Conservation (phyloP, 2,329 filamentous ascomycete genomes). For the Penicillium freii region DNA sequence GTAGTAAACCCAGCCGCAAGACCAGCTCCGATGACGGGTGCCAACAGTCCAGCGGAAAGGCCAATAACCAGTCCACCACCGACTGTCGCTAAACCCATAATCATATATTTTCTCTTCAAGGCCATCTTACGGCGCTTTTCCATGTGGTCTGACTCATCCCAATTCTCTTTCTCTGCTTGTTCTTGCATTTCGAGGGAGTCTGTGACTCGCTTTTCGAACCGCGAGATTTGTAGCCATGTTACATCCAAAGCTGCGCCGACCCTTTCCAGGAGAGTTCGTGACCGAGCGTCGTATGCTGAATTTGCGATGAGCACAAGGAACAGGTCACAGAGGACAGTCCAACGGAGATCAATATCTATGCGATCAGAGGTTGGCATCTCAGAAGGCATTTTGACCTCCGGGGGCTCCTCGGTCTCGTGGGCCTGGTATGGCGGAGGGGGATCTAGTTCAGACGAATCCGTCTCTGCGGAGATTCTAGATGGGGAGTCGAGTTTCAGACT, state of each 20-base stretch:
- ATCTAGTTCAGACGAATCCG: constrained; percentile 48
- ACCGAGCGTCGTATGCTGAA: constrained; percentile 86
- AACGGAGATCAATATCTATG: constrained; percentile 92
- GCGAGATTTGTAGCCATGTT: constrained; percentile 87
- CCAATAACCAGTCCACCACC: constrained; percentile 94
- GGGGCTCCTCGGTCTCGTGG: constrained; percentile 67
- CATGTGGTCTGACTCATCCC: constrained; percentile 96
- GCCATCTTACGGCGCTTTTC: constrained; percentile 78
- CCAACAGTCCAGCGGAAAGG: constrained; percentile 84
- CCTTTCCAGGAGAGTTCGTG: constrained; percentile 75
- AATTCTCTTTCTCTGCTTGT: constrained; percentile 88
- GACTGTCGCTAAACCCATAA: constrained; percentile 96
- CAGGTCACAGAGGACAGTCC: constrained; percentile 94
- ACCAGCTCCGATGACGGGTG: constrained; percentile 90
- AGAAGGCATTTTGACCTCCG: constrained; percentile 76
- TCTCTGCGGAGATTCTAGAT: constrained; percentile 35
- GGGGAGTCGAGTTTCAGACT: constrained; percentile 24
- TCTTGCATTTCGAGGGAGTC: constrained; percentile 98
- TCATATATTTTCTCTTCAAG: constrained; percentile 78
- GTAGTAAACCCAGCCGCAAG: constrained; percentile 93
- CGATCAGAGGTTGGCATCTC: constrained; percentile 77
- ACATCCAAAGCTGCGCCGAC: constrained; percentile 80
- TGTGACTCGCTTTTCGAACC: constrained; percentile 95
- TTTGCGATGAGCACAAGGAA: constrained; percentile 97
- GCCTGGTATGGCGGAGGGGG: constrained; percentile 57